phyloP scores from a whole-genome alignment of 2,329 filamentous ascomycete genomes.

The Colletotrichum sp. region DNA sequence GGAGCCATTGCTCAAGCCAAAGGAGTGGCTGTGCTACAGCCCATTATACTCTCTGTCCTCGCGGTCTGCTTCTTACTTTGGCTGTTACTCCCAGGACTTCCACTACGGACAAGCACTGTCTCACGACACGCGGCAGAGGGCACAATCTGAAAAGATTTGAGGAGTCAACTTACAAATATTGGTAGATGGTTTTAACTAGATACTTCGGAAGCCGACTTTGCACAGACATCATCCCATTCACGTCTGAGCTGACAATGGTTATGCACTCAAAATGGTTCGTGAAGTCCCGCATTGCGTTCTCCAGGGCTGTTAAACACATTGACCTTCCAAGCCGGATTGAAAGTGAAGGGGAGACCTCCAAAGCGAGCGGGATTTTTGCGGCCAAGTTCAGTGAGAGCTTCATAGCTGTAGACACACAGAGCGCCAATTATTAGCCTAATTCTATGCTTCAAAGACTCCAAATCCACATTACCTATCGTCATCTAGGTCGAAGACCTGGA shows the following conservation, averaged over 20 bases:
- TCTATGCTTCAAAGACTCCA: background rate
- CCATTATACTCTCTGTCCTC: constrained; percentile 56
- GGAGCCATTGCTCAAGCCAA: constrained; percentile 68
- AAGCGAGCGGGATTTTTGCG: background rate
- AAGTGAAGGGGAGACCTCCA: background rate
- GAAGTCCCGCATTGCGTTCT: background rate
- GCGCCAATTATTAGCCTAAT: background rate
- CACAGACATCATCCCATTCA: background rate
- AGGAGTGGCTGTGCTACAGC: constrained; percentile 62
- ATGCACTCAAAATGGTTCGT: background rate
- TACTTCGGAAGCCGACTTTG: background rate
- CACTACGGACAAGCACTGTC: background rate
- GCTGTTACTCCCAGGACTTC: background rate
- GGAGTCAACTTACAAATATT: background rate
- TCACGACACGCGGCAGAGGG: background rate
- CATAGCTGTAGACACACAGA: background rate
- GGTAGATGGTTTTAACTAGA: background rate
- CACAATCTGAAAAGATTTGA: background rate
- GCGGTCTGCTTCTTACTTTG: constrained; percentile 25
- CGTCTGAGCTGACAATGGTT: background rate
- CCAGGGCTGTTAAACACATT: background rate
- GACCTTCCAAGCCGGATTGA: background rate
- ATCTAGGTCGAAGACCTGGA: background rate
- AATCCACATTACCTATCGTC: background rate
- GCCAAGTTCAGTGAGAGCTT: background rate